Evolutionary conservation across 2,329 filamentous ascomycete species (phyloP).

Genomic region (Diaporthe vaccinii): DNA sequence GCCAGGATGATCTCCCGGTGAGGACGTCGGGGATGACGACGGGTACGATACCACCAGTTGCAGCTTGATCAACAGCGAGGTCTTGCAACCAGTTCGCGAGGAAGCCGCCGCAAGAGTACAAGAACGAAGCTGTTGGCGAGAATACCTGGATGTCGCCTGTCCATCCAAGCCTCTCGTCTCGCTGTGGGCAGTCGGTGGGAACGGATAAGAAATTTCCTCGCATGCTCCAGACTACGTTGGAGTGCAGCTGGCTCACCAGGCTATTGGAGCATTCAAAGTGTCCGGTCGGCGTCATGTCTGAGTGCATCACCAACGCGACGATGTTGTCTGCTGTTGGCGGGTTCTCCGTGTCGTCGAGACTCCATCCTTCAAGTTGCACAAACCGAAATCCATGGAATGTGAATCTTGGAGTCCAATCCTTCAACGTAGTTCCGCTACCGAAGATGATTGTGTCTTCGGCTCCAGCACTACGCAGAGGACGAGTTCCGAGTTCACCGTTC

Average conservation of each 20-base stretch:
- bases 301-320: conserved; percentile 58
- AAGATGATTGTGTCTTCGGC: conserved; percentile 55
- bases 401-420: conserved; percentile 59
- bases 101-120: conserved; percentile 67
- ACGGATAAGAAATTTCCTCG: conserved; percentile 70
- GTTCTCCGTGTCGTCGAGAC: conserved; percentile 30
- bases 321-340: conserved; percentile 42
- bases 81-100: conserved; percentile 65
- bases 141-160: conserved; percentile 66
- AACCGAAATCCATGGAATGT: conserved; percentile 69
- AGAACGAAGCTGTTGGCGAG: conserved; percentile 62
- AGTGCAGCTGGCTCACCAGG: conserved; percentile 66
- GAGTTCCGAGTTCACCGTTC: conserved; percentile 55
- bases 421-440: conserved; percentile 23
- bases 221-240: conserved; percentile 70
- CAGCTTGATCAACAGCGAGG: conserved; percentile 51
- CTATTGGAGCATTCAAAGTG: conserved; percentile 65
- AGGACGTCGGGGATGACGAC: conserved; percentile 51
- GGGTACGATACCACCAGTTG: conserved; percentile 51
- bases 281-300: conserved; percentile 64
- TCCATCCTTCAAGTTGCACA: conserved; percentile 62
- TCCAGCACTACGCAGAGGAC: conserved; percentile 59
- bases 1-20: conserved; percentile 37
- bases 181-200: conserved; percentile 70
- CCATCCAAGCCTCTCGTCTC: conserved; percentile 68